Percentiles rank a stretch among this genome's conserved stretches.
These are phyloP conservation scores for Gossypioides kirkii DNA, from an alignment of 345 rosid species.

Conservation along the genomic window DNA sequence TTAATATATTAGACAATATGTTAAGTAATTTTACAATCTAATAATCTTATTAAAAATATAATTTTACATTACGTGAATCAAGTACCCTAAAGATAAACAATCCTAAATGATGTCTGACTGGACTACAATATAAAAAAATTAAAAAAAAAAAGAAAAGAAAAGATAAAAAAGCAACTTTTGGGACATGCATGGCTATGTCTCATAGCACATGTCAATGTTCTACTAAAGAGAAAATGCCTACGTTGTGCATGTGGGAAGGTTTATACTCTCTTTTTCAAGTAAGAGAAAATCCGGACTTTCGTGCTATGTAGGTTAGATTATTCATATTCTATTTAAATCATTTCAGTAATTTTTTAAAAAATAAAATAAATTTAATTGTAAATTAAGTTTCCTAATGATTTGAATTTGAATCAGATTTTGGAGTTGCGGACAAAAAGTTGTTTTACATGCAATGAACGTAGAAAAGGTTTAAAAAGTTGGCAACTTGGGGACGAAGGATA, in stretches of 20 bases:
- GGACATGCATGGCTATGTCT: not conserved
- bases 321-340: not conserved
- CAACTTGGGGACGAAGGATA: not conserved
- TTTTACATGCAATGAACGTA: not conserved
- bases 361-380: too few relatives aligned
- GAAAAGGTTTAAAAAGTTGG: not conserved
- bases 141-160: too few relatives aligned
- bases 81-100: too few relatives aligned
- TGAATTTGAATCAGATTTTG: too few relatives aligned
- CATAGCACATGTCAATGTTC: conserved; percentile 1
- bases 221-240: conserved; percentile 4
- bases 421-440: not conserved
- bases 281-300: not conserved
- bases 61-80: too few relatives aligned
- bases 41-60: too few relatives aligned
- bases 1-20: too few relatives aligned
- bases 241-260: conserved; percentile 8
- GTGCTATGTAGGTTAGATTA: not conserved
- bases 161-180: not conserved
- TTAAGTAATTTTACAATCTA: too few relatives aligned
- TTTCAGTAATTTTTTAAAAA: too few relatives aligned
- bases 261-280: not conserved
- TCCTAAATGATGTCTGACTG: too few relatives aligned
- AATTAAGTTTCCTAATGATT: too few relatives aligned
- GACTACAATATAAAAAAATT: too few relatives aligned